A percentile compares a stretch with the other conserved stretches of the same genome.
Conservation (phyloP, 768 basidiomycete species). For the Amanita subjunquillea region DNA sequence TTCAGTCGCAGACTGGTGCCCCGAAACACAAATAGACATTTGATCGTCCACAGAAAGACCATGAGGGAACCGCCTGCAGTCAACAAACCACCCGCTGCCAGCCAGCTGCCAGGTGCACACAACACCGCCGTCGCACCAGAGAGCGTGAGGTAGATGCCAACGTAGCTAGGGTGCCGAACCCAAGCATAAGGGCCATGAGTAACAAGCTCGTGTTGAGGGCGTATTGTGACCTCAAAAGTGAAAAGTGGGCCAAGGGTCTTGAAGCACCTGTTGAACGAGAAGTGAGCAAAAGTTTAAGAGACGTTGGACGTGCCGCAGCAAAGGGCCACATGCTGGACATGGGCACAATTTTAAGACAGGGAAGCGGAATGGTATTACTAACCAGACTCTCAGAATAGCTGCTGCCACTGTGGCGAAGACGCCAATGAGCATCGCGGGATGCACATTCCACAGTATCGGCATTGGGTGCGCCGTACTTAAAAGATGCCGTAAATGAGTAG, state of each 20-base stretch:
- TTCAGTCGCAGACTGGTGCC: constrained; percentile 20
- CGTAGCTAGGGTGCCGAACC: constrained; percentile 35
- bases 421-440: constrained; percentile 16
- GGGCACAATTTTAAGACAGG: not conserved
- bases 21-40: constrained; percentile 23
- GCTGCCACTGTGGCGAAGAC: constrained; percentile 15
- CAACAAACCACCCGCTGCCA: constrained; percentile 13
- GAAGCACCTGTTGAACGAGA: constrained; percentile 21
- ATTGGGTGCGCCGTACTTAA: constrained; percentile 3
- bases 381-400: constrained; percentile 22
- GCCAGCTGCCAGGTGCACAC: constrained; percentile 22
- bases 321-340: not conserved
- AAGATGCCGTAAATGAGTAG: constrained; percentile 1
- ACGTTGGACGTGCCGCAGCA: not conserved
- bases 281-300: not conserved
- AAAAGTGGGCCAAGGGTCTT: constrained; percentile 28
- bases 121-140: constrained; percentile 22
- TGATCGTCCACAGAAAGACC: constrained; percentile 19
- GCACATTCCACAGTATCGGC: constrained; percentile 9
- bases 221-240: constrained; percentile 33
- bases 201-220: constrained; percentile 27
- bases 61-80: constrained; percentile 15
- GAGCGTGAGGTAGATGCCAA: constrained; percentile 27
- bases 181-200: constrained; percentile 33
- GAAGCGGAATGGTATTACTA: constrained; percentile 3